Conservation (phyloP, 2,329 filamentous ascomycete genomes). For the Colletotrichum cuscutae region DNA sequence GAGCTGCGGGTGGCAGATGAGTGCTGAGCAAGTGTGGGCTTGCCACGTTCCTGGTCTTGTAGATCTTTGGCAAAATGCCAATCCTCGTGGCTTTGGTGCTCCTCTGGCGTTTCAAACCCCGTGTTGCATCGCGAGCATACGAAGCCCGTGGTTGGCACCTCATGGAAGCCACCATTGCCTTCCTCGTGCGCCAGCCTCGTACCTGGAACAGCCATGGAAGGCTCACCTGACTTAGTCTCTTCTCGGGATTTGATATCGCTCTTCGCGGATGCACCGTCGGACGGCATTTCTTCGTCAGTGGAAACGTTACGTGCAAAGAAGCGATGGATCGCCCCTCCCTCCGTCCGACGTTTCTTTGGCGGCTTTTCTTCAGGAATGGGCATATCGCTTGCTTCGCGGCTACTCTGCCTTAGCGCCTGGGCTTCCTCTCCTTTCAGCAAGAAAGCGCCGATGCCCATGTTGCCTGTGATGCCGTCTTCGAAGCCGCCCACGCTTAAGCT, state of each 20-base stretch:
- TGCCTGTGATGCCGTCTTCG: slow-evolving; percentile 85
- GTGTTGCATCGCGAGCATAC: slow-evolving; percentile 74
- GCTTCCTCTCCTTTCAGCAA: slow-evolving; percentile 80
- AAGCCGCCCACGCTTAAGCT: slow-evolving; percentile 92
- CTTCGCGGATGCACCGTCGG: slow-evolving; percentile 36
- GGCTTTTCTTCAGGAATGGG: slow-evolving; percentile 24
- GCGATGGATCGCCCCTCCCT: slow-evolving; percentile 63
- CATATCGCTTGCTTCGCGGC: slow-evolving; percentile 37
- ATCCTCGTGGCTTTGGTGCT: slow-evolving; percentile 82
- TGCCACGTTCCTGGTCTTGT: slow-evolving; percentile 70
- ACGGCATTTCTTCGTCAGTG: slow-evolving; percentile 41
- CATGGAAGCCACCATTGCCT: not conserved
- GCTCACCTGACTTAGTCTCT: slow-evolving; percentile 33
- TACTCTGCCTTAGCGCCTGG: slow-evolving; percentile 57
- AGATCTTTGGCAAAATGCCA: slow-evolving; percentile 95
- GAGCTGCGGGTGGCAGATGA: slow-evolving; percentile 44
- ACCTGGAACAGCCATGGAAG: not conserved
- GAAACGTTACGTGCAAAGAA: slow-evolving; percentile 63
- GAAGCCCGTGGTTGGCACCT: slow-evolving; percentile 51
- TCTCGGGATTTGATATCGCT: slow-evolving; percentile 6
- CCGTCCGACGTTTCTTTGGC: slow-evolving; percentile 56
- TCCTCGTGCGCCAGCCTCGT: not conserved
- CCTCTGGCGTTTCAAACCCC: slow-evolving; percentile 65
- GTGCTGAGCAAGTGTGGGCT: slow-evolving; percentile 53
- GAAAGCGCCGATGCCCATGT: slow-evolving; percentile 87